Conservation (phyloP, 768 basidiomycete genomes). For the Leccinum uliginosum region DNA sequence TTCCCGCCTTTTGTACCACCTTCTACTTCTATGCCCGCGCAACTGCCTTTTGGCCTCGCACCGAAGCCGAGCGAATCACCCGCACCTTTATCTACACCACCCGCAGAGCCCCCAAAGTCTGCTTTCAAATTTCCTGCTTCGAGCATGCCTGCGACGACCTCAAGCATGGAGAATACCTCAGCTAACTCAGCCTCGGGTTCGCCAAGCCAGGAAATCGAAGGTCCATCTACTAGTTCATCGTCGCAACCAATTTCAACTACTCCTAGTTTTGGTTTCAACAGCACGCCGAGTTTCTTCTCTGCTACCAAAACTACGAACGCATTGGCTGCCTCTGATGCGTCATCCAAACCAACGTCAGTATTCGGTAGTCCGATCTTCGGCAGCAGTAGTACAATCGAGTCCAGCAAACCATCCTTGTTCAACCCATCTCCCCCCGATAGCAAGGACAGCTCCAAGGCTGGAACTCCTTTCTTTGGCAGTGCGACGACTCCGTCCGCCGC, state of each 20-base stretch:
- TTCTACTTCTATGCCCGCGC: constrained; percentile 6
- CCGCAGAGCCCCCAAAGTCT: constrained; percentile 25
- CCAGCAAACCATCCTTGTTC: constrained; percentile 12
- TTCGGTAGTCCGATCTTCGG: constrained; percentile 28
- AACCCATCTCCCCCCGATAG: constrained; percentile 7
- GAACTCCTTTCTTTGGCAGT: constrained; percentile 19
- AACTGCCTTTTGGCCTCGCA: constrained; percentile 10
- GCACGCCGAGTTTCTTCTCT: constrained; percentile 22
- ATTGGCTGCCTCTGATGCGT: constrained; percentile 19
- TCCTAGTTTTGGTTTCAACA: constrained; percentile 15
- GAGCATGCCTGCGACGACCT: constrained; percentile 4
- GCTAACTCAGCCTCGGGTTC: constrained; percentile 4
- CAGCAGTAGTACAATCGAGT: constrained; percentile 9
- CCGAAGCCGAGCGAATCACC: constrained; percentile 19
- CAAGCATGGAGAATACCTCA: constrained; percentile 5
- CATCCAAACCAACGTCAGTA: constrained; percentile 20
- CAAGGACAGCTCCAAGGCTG: constrained; percentile 12
- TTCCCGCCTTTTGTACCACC: constrained; percentile 25
- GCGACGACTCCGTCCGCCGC: constrained; percentile 8
- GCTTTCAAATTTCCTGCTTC: constrained; percentile 24
- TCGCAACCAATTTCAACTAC: constrained; percentile 10
- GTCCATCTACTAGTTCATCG: not conserved
- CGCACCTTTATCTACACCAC: constrained; percentile 10
- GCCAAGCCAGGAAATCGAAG: constrained; percentile 12
- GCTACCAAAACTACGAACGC: constrained; percentile 12